A percentile compares a stretch with the other conserved stretches of the same genome.
These are phyloP conservation scores for Pholiota molesta DNA, from an alignment of 768 basidiomycete species.

Conservation along the genomic window DNA sequence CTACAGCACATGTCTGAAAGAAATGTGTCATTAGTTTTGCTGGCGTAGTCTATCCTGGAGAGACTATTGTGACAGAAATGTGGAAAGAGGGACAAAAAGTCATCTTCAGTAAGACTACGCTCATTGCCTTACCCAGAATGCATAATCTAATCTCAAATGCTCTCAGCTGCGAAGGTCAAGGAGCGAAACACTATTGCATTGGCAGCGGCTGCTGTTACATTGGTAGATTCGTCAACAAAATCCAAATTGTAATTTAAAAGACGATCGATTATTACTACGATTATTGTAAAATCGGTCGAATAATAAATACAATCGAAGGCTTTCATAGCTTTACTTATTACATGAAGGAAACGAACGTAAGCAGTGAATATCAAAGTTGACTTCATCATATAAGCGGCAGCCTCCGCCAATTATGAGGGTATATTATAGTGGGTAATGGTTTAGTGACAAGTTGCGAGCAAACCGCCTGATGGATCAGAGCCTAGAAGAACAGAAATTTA, in stretches of 20 bases:
- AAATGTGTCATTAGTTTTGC: conserved; percentile 58
- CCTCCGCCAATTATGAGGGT: not conserved
- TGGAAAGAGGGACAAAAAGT: conserved; percentile 95
- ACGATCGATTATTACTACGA: not conserved
- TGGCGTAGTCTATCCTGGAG: conserved; percentile 92
- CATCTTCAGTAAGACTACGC: conserved; percentile 77
- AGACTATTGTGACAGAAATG: conserved; percentile 95
- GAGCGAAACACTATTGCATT: conserved; percentile 76
- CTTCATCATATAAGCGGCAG: too few species aligned
- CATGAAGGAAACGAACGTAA: not conserved
- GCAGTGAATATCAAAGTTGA: not conserved
- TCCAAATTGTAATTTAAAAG: conserved; percentile 54
- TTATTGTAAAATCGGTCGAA: too few species aligned
- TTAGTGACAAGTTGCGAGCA: conserved; percentile 29
- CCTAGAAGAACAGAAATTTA: conserved; percentile 19
- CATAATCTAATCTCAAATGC: not conserved
- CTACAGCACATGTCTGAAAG: not conserved
- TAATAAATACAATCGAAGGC: not conserved
- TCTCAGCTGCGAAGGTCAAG: conserved; percentile 82
- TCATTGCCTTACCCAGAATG: not conserved
- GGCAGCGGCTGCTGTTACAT: conserved; percentile 81
- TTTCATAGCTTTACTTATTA: not conserved
- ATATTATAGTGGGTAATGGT: conserved; percentile 2
- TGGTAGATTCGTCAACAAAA: conserved; percentile 51
- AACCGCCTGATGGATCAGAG: conserved; percentile 32